These are phyloP conservation scores for Cutaneotrichosporon dermatis DNA, from an alignment of 1,284 basidiomycete genomes.

Conservation along the genomic window DNA sequence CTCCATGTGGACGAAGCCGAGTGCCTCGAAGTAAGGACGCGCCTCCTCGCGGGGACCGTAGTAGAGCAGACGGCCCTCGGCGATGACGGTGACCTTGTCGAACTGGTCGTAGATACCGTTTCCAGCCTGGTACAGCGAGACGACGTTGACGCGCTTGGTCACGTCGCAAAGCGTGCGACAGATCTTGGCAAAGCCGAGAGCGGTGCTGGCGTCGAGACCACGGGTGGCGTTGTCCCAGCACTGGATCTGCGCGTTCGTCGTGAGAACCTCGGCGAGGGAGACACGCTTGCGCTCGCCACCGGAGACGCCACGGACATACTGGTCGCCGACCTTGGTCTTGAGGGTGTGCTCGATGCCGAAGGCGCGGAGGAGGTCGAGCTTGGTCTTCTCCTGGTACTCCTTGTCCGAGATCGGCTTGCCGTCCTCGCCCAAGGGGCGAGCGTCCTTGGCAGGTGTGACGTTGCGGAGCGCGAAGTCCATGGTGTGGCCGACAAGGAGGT, in stretches of 20 bases:
- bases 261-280: constrained; percentile 66
- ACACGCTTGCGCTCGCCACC: constrained; percentile 68
- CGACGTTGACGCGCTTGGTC: constrained; percentile 68
- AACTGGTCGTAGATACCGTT: constrained; percentile 58
- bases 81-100: constrained; percentile 59
- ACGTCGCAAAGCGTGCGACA: constrained; percentile 74
- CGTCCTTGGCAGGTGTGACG: constrained; percentile 30
- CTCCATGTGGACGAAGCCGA: constrained; percentile 62
- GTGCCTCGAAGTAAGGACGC: constrained; percentile 67
- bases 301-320: constrained; percentile 67
- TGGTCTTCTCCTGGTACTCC: constrained; percentile 10
- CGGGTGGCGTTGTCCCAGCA: constrained; percentile 59
- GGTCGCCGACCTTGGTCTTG: constrained; percentile 56
- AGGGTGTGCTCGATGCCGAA: constrained; percentile 70
- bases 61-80: constrained; percentile 75
- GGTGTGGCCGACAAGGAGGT: constrained; percentile 42
- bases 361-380: constrained; percentile 54
- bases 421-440: constrained; percentile 25
- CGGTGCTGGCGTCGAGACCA: constrained; percentile 77
- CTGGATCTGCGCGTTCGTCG: constrained; percentile 57
- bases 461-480: constrained; percentile 44
- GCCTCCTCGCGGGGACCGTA: constrained; percentile 70
- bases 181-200: constrained; percentile 69
- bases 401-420: constrained; percentile 36
- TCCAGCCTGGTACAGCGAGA: constrained; percentile 66